Percentiles rank a stretch among this genome's conserved stretches.
Conservation (phyloP, 2,329 filamentous ascomycete genomes). For the Trichoderma harzianum region DNA sequence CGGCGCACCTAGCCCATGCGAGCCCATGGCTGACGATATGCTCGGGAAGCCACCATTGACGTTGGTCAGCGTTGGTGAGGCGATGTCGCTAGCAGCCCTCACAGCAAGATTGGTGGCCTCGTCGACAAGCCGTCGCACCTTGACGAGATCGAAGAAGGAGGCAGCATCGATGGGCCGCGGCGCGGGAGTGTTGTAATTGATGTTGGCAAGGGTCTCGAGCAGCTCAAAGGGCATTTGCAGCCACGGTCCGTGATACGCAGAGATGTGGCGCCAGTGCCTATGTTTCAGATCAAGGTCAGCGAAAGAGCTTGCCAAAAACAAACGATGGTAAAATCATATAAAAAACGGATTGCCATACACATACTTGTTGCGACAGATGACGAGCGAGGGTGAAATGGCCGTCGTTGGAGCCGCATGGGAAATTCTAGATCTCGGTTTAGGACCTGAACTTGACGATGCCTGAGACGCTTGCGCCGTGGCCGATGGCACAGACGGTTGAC, state of each 20-base stretch:
- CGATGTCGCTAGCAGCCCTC: conserved; percentile 70
- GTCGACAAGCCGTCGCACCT: conserved; percentile 75
- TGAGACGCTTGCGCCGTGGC: not conserved
- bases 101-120: conserved; percentile 76
- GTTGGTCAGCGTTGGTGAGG: conserved; percentile 61
- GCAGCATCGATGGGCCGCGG: conserved; percentile 76
- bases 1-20: conserved; percentile 33
- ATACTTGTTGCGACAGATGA: conserved; percentile 62
- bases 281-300: not conserved
- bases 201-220: conserved; percentile 73
- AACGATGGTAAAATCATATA: not conserved
- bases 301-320: not conserved
- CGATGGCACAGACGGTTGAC: not conserved
- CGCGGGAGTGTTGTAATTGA: conserved; percentile 73
- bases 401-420: conserved; percentile 14
- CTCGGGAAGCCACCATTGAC: conserved; percentile 40
- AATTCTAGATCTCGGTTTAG: conserved; percentile 12
- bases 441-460: not conserved
- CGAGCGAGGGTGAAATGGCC: conserved; percentile 22
- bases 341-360: conserved; percentile 33
- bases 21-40: conserved; percentile 21
- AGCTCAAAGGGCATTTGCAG: conserved; percentile 75
- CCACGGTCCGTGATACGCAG: conserved; percentile 80
- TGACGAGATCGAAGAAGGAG: conserved; percentile 79
- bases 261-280: conserved; percentile 84